phyloP scores from a whole-genome alignment of 2,329 filamentous ascomycete genomes.

The Fusarium citri region DNA sequence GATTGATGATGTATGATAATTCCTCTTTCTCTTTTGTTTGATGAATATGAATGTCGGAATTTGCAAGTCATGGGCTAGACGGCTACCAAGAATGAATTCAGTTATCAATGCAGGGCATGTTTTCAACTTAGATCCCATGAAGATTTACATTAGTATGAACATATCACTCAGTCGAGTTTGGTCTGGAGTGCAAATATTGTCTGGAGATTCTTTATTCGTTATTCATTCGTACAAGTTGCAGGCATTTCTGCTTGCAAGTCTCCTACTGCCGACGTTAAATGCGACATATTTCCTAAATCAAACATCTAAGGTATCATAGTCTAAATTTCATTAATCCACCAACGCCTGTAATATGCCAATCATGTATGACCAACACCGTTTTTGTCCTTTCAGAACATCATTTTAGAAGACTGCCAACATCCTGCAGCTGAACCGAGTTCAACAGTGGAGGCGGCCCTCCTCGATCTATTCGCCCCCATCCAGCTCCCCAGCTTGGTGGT shows the following conservation, averaged over 20 bases:
- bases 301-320: slow-evolving; percentile 48
- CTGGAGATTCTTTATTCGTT: slow-evolving; percentile 33
- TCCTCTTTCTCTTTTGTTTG: not conserved
- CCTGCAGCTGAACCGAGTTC: slow-evolving; percentile 49
- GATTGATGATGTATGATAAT: no score
- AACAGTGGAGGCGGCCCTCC: slow-evolving; percentile 46
- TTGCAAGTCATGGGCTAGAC: no score
- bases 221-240: slow-evolving; percentile 38
- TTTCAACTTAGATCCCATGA: no score
- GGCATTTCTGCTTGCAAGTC: slow-evolving; percentile 10
- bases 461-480: slow-evolving; percentile 49
- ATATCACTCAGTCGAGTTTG: not conserved
- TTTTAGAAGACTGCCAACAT: slow-evolving; percentile 50
- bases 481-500: slow-evolving; percentile 48
- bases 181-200: not conserved
- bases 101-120: not conserved
- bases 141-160: no score
- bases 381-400: slow-evolving; percentile 18
- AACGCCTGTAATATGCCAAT: slow-evolving; percentile 43
- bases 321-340: slow-evolving; percentile 43
- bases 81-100: no score
- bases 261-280: slow-evolving; percentile 23
- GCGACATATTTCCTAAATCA: slow-evolving; percentile 42
- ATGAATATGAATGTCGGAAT: not conserved
- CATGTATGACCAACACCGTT: slow-evolving; percentile 13